Evolutionary conservation across 2,329 filamentous ascomycete species (phyloP), one percentile per base, ranked within the genome.

Genomic region (Fusarium sublunatum): DNA sequence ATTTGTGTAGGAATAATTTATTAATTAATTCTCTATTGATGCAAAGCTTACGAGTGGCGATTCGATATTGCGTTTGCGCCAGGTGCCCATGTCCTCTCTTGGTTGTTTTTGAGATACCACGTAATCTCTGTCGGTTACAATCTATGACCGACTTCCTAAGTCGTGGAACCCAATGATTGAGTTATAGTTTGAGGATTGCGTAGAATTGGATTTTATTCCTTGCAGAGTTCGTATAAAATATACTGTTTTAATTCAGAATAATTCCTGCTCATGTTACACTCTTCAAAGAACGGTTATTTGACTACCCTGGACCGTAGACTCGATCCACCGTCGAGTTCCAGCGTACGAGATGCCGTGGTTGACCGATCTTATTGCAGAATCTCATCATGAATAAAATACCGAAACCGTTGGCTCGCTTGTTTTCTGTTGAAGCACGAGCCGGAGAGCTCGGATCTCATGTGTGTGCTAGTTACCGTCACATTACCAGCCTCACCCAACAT

Each of bases 401-500:
- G 26, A n/a, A 25, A n/a, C 28, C 9, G 43, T 35, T 47, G 54
- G 47, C 28, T 60, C 55, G 55, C 56, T 55, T 40, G 11, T n/a
- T 11, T 24, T 7, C 26, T 26, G 26, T 39, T n/a, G 31, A 61
- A 60, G 24, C 57, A 60, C 55, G 57, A 60, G 35, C 47, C 45
- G 48, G 40, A 38, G 50, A 38, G 46, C 46, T 22, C 32, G 47
- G 34, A 32, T 50, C n/a, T 13, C 32, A 25, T 38, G 55, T n/a
- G n/a, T n/a, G n/a, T n/a, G n/a, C n/a, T n/a, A 58, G 32, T 43
- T 38, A 24, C 38, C 45, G 57, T 43, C 58, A 31, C 53, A 58
- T 53, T 42, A 56, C 56, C 58, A 53, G 43, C 58, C 48, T 58
- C 47, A 34, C 24, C 29, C 41, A 31, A 35, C 22, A 53, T 43